Base-by-base conservation (phyloP, 495 filamentous ascomycete species). In the Entonaema liquescens region DNA sequence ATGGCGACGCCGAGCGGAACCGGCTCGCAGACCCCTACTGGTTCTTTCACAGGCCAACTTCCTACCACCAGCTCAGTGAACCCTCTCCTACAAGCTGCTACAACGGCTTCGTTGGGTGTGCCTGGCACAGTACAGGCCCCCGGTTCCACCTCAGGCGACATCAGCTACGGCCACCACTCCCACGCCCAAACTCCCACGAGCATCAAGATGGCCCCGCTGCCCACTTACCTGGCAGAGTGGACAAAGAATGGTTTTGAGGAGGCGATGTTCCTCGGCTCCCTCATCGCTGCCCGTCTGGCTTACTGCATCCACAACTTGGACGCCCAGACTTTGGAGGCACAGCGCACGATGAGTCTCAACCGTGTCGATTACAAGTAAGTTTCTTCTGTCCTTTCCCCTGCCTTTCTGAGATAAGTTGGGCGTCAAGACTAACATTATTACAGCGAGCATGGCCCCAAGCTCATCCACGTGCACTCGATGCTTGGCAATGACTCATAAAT, bases 141-240 rank as follows among this genome's bases (percentile, higher is more conserved):
- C 70, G 70, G 82, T 74, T 62, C 83, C 65, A 64, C 65, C 50
- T 75, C 74, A 66, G 85, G 81, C 35, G 80, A 79, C 13, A 60
- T 59, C 28, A 65, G 60, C 36, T 62, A 50, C 13, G 67, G 67
- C 0, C 86, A 88, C 44, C 93, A 95, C 74, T 91, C 89, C 23
- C 93, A 97, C 75, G 90, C 90, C 26, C 95, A 98, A 79, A 96
- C 93, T 17, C 95, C 96, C 0, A 95, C 90, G 9, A 91, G 85
- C 26, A 93, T 98, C 79, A 95, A 93, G 81, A 80, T 89, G 23
- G 84, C 91, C 11, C 89, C 88, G 66, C 84, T 91, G 62, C 94
- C 95, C 2, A 90, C 93, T 52, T 98, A 98, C 76, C 92, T 98
- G 74, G 87, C 92, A 9, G 95, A 98, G 76, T 98, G 93, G 93